Base-by-base conservation (phyloP, 495 filamentous ascomycete species). In the Hyphodiscus hymeniophilus region DNA sequence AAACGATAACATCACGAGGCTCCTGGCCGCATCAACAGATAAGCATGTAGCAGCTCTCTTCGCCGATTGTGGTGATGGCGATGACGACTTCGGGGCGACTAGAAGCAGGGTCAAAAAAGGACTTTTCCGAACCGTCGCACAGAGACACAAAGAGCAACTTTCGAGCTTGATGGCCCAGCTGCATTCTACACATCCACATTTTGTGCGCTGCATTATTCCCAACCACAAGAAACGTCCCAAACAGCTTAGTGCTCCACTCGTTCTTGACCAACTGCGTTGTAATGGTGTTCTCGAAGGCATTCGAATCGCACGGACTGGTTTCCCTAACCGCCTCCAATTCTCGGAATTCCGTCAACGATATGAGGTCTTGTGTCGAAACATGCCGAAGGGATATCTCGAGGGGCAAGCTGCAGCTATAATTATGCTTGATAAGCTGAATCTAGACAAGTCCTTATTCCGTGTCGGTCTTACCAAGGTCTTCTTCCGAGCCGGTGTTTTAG, bases 271-370 rank as follows among this genome's bases (percentile, higher is more conserved):
- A 62, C 71, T 99, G 4, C 80, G 94, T 26, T 99, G 94, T 64
- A 99, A 99, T 61, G 94, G 94, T 82, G 94, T 99, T 3, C 73
- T 99, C 4, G 94, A 99, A 65, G 94, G 94, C 38, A 99, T 99
- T 60, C 75, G 94, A 45, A 99, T 99, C 63, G 94, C 94, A 11
- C 79, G 94, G 11, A 99, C 92, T 23, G 94, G 94, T n/a, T 99
- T 97, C 61, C 94, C 94, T 33, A 99, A 99, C 64, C 74, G 94
- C 48, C 72, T 99, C 2, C 74, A 84, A 0, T 99, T 97, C 62
- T 74, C 85, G 10, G 94, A 99, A 60, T 99, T 99, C 64, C 78
- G 94, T 34, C 84, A 94, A 52, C 84, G 94, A 33, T 99, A 99
- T 63, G 94, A 96, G 63, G 90, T 97, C n/a, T 80, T 99, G 13